Conservation (phyloP, 139 green algal species). For the Micractinium conductrix region DNA sequence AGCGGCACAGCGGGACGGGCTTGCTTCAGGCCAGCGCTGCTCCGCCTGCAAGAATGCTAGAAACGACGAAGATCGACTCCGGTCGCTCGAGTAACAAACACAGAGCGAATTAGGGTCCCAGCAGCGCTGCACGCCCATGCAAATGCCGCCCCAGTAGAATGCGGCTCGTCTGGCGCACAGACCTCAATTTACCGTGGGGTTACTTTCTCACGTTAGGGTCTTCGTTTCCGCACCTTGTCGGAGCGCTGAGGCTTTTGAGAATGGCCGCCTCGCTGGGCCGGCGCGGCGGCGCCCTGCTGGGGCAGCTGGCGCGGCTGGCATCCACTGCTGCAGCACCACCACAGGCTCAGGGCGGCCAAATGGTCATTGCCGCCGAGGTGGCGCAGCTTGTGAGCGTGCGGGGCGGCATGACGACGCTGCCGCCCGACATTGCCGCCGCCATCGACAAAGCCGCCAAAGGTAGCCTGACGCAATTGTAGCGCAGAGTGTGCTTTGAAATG, state of each 20-base stretch:
- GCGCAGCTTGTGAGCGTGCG: slow-evolving; percentile 31
- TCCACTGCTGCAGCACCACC: background rate
- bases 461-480: no score
- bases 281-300: background rate
- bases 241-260: background rate
- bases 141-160: no score
- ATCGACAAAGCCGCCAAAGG: slow-evolving; percentile 28
- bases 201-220: no score
- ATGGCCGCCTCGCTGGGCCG: background rate
- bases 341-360: background rate
- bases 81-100: no score
- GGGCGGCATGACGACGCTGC: slow-evolving; percentile 32
- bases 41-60: no score
- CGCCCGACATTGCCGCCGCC: slow-evolving; percentile 7
- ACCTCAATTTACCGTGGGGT: background rate
- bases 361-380: slow-evolving; percentile 35
- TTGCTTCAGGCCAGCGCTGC: no score
- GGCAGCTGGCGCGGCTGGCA: background rate
- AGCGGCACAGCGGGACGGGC: no score
- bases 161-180: background rate
- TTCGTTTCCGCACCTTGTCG: no score
- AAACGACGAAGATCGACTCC: no score
- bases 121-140: no score
- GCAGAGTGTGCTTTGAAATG: no score
- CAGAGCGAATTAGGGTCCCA: no score